These are phyloP conservation scores for Neurospora sp. DNA, from an alignment of 2,329 filamentous ascomycete genomes.

Conservation along the genomic window DNA sequence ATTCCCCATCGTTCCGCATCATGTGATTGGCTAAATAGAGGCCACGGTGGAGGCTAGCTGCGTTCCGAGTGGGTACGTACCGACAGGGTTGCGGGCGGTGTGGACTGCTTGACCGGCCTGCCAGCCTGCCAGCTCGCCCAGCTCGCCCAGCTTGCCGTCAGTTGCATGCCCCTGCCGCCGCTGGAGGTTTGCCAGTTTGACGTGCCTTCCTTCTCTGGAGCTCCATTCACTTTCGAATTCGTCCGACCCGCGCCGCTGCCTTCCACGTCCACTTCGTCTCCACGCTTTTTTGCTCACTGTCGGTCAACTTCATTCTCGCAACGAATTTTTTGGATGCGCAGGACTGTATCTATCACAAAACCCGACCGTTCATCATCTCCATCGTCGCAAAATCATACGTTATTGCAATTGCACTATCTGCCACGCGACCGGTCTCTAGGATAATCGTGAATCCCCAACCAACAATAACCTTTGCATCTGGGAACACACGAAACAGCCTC, in stretches of 20 bases:
- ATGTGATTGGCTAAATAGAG: neutral
- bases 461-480: neutral
- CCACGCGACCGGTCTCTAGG: neutral
- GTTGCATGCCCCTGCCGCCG: neutral
- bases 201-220: neutral
- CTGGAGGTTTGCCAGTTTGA: neutral
- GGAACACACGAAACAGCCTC: neutral
- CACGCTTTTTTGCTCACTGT: neutral
- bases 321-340: neutral
- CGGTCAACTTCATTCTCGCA: neutral
- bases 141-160: neutral
- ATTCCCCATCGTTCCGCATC: neutral
- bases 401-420: neutral
- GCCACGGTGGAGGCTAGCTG: neutral
- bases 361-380: neutral
- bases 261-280: neutral
- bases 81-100: neutral
- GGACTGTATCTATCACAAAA: neutral
- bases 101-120: neutral
- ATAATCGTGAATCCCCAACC: neutral
- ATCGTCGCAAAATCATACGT: neutral
- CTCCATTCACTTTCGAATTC: neutral
- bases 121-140: neutral
- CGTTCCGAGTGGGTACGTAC: neutral
- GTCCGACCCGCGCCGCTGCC: neutral